These are phyloP conservation scores for Xylaria grammica DNA, from an alignment of 495 filamentous ascomycete species.

Conservation along the genomic window DNA sequence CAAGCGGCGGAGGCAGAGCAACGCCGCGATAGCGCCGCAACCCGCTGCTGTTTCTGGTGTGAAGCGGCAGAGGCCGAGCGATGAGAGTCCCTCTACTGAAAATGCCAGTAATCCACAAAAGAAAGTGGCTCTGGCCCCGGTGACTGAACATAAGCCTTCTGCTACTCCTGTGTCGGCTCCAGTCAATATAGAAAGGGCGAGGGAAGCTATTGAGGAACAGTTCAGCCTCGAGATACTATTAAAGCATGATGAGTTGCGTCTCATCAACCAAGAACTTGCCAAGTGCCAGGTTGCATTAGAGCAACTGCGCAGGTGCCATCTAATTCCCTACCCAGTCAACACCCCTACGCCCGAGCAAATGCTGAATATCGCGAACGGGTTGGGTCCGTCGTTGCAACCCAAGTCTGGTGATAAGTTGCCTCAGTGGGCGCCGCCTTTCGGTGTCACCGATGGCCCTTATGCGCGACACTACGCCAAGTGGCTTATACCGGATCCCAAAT, in stretches of 20 bases:
- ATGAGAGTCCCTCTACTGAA: slow-evolving; percentile 34
- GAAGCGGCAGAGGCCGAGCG: slow-evolving; percentile 42
- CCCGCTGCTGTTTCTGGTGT: slow-evolving; percentile 32
- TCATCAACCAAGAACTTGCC: slow-evolving; percentile 95
- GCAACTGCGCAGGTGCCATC: slow-evolving; percentile 86
- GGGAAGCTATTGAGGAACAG: slow-evolving; percentile 79
- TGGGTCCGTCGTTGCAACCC: slow-evolving; percentile 66
- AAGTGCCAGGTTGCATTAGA: slow-evolving; percentile 96
- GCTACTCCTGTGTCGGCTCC: slow-evolving; percentile 19
- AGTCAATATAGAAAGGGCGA: slow-evolving; percentile 51
- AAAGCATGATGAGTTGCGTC: slow-evolving; percentile 90
- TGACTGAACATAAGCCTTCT: slow-evolving; percentile 25
- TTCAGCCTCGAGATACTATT: slow-evolving; percentile 89
- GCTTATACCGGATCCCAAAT: slow-evolving; percentile 86
- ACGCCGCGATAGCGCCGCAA: slow-evolving; percentile 40
- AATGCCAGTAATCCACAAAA: slow-evolving; percentile 41
- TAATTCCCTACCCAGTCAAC: slow-evolving; percentile 82
- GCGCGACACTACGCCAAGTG: slow-evolving; percentile 91
- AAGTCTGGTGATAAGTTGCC: slow-evolving; percentile 64
- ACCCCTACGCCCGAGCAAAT: slow-evolving; percentile 64
- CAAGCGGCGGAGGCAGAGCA: slow-evolving; percentile 39
- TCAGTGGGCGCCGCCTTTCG: slow-evolving; percentile 78
- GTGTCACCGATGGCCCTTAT: slow-evolving; percentile 90
- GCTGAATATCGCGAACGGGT: slow-evolving; percentile 70
- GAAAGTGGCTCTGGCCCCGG: slow-evolving; percentile 34